A percentile compares a stretch with the other conserved stretches of the same genome.
Evolutionary conservation across 768 basidiomycete genomes (phyloP).

Genomic region (Boletales sp.): DNA sequence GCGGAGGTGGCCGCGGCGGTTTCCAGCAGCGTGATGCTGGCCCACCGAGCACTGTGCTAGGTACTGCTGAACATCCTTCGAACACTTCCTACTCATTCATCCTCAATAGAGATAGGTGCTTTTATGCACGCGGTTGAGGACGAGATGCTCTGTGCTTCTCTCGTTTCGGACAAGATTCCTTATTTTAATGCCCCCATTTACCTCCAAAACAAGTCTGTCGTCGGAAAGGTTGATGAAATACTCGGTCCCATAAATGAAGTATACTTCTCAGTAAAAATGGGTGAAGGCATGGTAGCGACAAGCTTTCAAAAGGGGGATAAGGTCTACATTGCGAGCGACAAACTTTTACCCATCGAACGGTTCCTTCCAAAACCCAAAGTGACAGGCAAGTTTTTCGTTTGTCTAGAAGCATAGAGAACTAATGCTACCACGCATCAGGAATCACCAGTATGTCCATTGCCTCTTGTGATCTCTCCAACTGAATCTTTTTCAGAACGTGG

Average conservation of each 20-base stretch:
- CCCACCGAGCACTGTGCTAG: slow-evolving; percentile 77
- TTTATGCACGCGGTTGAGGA: slow-evolving; percentile 96
- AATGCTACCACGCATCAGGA: slow-evolving; percentile 25
- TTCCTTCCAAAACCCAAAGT: slow-evolving; percentile 96
- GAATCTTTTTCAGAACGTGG: slow-evolving; percentile 45
- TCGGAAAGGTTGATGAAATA: slow-evolving; percentile 98
- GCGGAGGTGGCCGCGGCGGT: slow-evolving; percentile 68
- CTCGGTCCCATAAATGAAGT: slow-evolving; percentile 99
- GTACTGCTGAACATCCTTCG: slow-evolving; percentile 30
- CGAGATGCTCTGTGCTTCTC: slow-evolving; percentile 93
- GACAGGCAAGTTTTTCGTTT: slow-evolving; percentile 51
- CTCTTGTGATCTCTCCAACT: slow-evolving; percentile 8
- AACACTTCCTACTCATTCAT: slow-evolving; percentile 3
- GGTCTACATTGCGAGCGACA: slow-evolving; percentile 96
- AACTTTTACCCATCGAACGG: slow-evolving; percentile 91
- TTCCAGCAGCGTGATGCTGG: slow-evolving; percentile 70
- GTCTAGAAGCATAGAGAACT: slow-evolving; percentile 3
- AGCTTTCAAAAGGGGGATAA: slow-evolving; percentile 98
- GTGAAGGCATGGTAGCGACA: slow-evolving; percentile 89
- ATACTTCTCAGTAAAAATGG: slow-evolving; percentile 97
- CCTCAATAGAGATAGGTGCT: slow-evolving; percentile 76
- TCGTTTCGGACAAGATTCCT: slow-evolving; percentile 86
- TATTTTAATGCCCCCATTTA: slow-evolving; percentile 99
- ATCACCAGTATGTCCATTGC: slow-evolving; percentile 7
- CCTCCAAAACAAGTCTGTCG: slow-evolving; percentile 90